Evolutionary conservation across 441 rosid species (phyloP).

Genomic region (Arabidopsis hybrid): DNA sequence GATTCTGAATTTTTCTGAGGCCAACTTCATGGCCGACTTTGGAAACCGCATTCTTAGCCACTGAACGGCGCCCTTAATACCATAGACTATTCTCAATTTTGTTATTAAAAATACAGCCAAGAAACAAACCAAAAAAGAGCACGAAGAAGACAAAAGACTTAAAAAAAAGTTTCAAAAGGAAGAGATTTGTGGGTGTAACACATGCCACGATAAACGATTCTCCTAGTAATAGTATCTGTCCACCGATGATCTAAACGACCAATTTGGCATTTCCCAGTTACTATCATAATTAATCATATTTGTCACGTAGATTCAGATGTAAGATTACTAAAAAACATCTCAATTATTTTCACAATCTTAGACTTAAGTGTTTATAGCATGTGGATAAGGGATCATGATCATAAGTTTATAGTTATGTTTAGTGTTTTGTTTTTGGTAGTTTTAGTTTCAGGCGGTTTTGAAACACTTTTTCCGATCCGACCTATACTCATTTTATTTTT

Average conservation of each 20-base stretch:
- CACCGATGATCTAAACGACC: slow-evolving; percentile 29
- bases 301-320: slow-evolving; percentile 35
- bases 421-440: too few relatives aligned
- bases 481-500: too few relatives aligned
- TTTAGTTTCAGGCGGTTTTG: too few relatives aligned
- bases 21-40: slow-evolving; percentile 26
- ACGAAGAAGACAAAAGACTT: background rate
- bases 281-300: slow-evolving; percentile 12
- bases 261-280: background rate
- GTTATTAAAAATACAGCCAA: background rate
- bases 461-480: too few relatives aligned
- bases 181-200: slow-evolving; percentile 5
- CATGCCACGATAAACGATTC: slow-evolving; percentile 40
- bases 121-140: background rate
- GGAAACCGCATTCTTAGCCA: slow-evolving; percentile 35
- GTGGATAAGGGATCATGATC: slow-evolving; percentile 19
- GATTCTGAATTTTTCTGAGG: slow-evolving; percentile 9
- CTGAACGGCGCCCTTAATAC: slow-evolving; percentile 28
- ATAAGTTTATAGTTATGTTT: background rate
- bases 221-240: slow-evolving; percentile 32
- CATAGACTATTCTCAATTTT: slow-evolving; percentile 11
- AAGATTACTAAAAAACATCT: slow-evolving; percentile 7
- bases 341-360: slow-evolving; percentile 18
- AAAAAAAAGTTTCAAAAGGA: too few relatives aligned
- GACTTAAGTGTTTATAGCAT: slow-evolving; percentile 17